phyloP scores from a whole-genome alignment of 2,329 filamentous ascomycete genomes.

The Xylariaceae sp. region DNA sequence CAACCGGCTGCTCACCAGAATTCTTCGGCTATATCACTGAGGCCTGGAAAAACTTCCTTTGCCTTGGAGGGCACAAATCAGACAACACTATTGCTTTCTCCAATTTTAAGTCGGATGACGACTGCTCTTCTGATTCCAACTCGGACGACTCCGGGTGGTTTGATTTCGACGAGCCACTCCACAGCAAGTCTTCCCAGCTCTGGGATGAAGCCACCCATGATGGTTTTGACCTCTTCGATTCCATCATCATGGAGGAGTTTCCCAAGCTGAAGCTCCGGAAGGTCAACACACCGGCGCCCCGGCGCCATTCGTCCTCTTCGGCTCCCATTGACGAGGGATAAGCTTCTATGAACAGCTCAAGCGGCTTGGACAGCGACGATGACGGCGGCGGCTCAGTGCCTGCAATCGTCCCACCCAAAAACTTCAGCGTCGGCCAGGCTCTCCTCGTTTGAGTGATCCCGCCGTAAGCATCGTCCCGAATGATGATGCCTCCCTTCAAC shows the following conservation, averaged over 20 bases:
- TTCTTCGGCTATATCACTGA: conserved; percentile 12
- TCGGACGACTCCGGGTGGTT: background rate
- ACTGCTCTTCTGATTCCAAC: background rate
- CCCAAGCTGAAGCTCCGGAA: conserved; percentile 8
- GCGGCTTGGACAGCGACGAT: background rate
- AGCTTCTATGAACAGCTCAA: background rate
- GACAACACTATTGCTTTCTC: no score
- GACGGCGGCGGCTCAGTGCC: conserved; percentile 2
- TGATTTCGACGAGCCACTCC: background rate
- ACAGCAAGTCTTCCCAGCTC: background rate
- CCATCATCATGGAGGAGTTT: conserved; percentile 19
- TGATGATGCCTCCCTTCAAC: no score
- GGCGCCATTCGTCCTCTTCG: no score
- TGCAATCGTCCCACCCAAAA: background rate
- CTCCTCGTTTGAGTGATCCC: no score
- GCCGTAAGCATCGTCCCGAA: no score
- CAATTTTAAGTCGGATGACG: background rate
- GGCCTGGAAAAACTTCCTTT: conserved; percentile 15
- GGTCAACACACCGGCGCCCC: background rate
- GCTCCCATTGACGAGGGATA: background rate
- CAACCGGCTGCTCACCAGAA: background rate
- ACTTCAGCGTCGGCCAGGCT: background rate
- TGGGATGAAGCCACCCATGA: background rate
- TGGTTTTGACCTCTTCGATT: conserved; percentile 16
- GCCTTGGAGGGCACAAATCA: conserved; percentile 1